Conservation (phyloP, 257 asterid genomes). For the Solanum tacnaense region DNA sequence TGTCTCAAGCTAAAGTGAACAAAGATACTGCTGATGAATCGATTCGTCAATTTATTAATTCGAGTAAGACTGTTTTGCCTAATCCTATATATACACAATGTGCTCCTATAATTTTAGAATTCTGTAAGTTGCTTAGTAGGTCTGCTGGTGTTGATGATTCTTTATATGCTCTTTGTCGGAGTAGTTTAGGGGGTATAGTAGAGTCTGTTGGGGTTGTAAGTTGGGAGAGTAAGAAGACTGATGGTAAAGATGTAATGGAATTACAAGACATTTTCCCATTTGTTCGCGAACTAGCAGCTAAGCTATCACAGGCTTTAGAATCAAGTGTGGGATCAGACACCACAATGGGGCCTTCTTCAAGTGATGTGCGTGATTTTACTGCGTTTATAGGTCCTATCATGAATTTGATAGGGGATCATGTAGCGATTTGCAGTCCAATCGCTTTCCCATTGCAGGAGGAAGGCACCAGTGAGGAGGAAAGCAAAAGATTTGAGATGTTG, state of each 20-base stretch:
- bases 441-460: slow-evolving; percentile 24
- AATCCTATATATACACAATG: slow-evolving; percentile 16
- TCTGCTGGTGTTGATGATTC: slow-evolving; percentile 40
- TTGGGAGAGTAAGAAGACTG: background rate
- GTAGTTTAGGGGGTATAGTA: slow-evolving; percentile 25
- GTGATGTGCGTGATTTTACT: slow-evolving; percentile 49
- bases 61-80: slow-evolving; percentile 26
- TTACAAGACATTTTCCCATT: slow-evolving; percentile 53
- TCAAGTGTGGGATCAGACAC: slow-evolving; percentile 15
- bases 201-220: slow-evolving; percentile 14
- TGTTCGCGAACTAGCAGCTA: slow-evolving; percentile 46
- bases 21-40: slow-evolving; percentile 46
- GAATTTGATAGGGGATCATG: slow-evolving; percentile 19
- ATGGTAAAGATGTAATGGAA: slow-evolving; percentile 12
- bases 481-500: background rate
- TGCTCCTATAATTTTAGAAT: slow-evolving; percentile 47
- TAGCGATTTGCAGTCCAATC: slow-evolving; percentile 16
- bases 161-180: slow-evolving; percentile 41
- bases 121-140: slow-evolving; percentile 47
- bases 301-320: slow-evolving; percentile 29
- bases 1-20: slow-evolving; percentile 33
- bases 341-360: slow-evolving; percentile 16
- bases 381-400: slow-evolving; percentile 33
- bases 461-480: background rate
- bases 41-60: slow-evolving; percentile 38